Base-by-base conservation (phyloP, 2,329 filamentous ascomycete genomes). In the Colletotrichum truncatum region DNA sequence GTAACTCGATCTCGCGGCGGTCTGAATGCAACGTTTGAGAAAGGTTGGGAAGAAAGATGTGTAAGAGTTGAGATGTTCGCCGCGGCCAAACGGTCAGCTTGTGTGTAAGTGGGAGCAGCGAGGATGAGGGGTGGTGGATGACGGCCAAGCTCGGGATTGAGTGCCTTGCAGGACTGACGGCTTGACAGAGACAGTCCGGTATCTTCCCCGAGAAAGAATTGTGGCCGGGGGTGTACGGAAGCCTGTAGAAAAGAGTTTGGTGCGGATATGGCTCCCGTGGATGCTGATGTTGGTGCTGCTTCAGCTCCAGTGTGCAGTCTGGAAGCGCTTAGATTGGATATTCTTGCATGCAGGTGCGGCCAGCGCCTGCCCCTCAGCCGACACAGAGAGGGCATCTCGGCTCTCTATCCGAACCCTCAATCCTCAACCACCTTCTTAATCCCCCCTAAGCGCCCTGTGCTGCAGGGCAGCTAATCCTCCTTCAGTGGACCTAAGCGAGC, bases 91-190 rank as follows among this genome's bases (percentile, higher is more conserved):
- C 25, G 43, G 25, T 39, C 48, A 23, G 25, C 38, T 28, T 62
- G 49, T 28, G 57, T 66, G 51, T 63, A 63, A 63, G 63, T 58
- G 43, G 63, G 45, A 66, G 58, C 57, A 51, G 25, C 28, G 51
- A 45, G 34, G 56, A 25, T 61, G 63, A 66, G 57, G 63, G 63
- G 57, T 14, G 63, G 38, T 26, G 38, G 51, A 62, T 39, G 59
- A 51, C 36, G 49, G 49, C 52, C 39, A 46, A 49, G 36, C 23
- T 51, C 56, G 39, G 57, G 18, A 56, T 63, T 63, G 55, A 63
- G 63, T 36, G 58, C 34, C 51, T 51, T 63, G 63, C 49, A 66
- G 51, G 49, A 26, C 51, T 51, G 63, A 30, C 57, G 57, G 51
- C 28, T 28, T 63, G 63, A 63, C 63, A 58, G 63, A 51, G 23